A percentile compares a stretch with the other conserved stretches of the same genome.
Evolutionary conservation across 176 grass and related monocot species (phyloP).

Genomic region (sorghum (Sorghum bicolor)): Sorghum_bicolor_NCBIv3 NC_012873.2:5750001-5750500

Average conservation of each 20-base stretch:
- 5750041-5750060: background rate
- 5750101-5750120: background rate
- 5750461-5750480: background rate
- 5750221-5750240: background rate
- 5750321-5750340: background rate
- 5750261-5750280: background rate
- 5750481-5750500: background rate
- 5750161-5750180: background rate
- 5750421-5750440: background rate
- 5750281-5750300: background rate
- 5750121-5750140: background rate
- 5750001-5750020: background rate
- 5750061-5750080: background rate
- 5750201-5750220: background rate
- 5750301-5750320: background rate
- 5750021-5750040: constrained; percentile 2
- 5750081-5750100: background rate
- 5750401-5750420: background rate
- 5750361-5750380: background rate
- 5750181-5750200: background rate
- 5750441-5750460: background rate
- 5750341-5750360: background rate
- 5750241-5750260: background rate
- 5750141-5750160: background rate
- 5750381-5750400: too few species aligned